These are phyloP conservation scores for Cyberlindnera lachancei DNA, from an alignment of 805 yeast species.

Conservation along the genomic window DNA sequence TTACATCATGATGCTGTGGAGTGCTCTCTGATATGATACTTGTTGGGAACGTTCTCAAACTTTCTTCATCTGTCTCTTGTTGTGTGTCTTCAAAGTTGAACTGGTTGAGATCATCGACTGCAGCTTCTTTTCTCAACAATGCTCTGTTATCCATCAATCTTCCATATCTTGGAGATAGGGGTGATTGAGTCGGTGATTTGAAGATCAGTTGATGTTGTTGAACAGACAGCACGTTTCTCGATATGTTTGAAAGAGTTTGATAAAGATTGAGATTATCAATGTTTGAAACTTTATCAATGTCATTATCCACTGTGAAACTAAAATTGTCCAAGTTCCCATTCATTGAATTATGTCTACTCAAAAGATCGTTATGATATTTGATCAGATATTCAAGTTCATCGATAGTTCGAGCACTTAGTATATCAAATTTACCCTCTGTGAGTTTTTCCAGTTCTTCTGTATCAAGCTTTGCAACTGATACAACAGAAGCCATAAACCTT, in stretches of 20 bases:
- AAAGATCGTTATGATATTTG: slow-evolving; percentile 35
- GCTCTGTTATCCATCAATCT: slow-evolving; percentile 1
- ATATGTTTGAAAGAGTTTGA: slow-evolving; percentile 21
- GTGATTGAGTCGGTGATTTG: too few species aligned
- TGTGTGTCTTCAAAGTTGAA: slow-evolving; percentile 33
- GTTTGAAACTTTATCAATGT: slow-evolving; percentile 11
- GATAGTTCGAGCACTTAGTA: slow-evolving; percentile 62
- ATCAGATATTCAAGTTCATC: slow-evolving; percentile 57
- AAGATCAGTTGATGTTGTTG: slow-evolving; percentile 12
- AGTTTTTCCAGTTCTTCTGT: slow-evolving; percentile 29
- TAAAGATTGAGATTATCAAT: slow-evolving; percentile 23
- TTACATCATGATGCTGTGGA: too few species aligned
- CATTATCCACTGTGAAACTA: slow-evolving; percentile 15
- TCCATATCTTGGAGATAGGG: background rate
- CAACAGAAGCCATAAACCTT: slow-evolving; percentile 21
- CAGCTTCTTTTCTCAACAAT: slow-evolving; percentile 39
- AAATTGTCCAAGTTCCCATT: slow-evolving; percentile 9
- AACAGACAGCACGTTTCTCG: slow-evolving; percentile 17
- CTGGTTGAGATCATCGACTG: slow-evolving; percentile 41
- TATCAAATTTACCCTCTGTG: slow-evolving; percentile 42
- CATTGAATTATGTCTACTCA: slow-evolving; percentile 19
- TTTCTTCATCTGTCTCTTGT: slow-evolving; percentile 11
- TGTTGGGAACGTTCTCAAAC: slow-evolving; percentile 11
- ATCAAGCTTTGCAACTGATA: slow-evolving; percentile 19
- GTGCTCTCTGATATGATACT: slow-evolving; percentile 15